These are phyloP conservation scores for Kandelia obovata DNA, from an alignment of 345 rosid species.

Conservation along the genomic window DNA sequence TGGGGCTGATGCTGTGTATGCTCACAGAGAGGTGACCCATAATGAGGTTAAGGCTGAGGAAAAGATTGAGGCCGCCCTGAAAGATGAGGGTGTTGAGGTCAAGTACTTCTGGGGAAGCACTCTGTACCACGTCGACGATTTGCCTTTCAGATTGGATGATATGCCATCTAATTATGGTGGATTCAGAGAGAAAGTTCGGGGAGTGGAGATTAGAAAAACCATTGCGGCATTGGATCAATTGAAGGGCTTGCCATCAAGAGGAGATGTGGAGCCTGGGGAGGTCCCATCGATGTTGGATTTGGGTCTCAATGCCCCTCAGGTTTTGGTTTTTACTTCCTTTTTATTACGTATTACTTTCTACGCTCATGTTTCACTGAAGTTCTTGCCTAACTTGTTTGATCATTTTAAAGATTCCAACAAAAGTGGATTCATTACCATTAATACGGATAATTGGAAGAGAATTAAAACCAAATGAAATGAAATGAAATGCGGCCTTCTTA, in stretches of 20 bases:
- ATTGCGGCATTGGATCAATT: constrained; percentile 77
- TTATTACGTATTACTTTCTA: neutral
- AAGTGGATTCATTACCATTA: too few species aligned
- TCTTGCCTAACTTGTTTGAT: too few species aligned
- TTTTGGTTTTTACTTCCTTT: constrained; percentile 19
- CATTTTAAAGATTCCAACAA: too few species aligned
- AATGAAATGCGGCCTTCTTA: too few species aligned
- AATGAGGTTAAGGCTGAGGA: constrained; percentile 86
- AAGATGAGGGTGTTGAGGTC: constrained; percentile 85
- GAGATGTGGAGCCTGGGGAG: constrained; percentile 91
- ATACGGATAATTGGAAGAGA: too few species aligned
- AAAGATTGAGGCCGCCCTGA: constrained; percentile 76
- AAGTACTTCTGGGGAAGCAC: constrained; percentile 98
- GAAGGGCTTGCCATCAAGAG: constrained; percentile 79
- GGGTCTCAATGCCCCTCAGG: constrained; percentile 79
- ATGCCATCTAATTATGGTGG: constrained; percentile 78
- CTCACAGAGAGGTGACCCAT: constrained; percentile 82
- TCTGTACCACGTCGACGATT: constrained; percentile 82
- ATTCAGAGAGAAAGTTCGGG: constrained; percentile 71
- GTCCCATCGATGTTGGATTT: constrained; percentile 83
- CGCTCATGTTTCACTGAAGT: neutral
- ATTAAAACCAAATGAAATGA: too few species aligned
- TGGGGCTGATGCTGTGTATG: constrained; percentile 91
- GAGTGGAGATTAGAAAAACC: constrained; percentile 79
- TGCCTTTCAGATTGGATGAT: constrained; percentile 82